Percentiles rank a stretch among this genome's conserved stretches.
Conservation (phyloP, 352 stramenopile species). For the Phytophthora sp. region DNA sequence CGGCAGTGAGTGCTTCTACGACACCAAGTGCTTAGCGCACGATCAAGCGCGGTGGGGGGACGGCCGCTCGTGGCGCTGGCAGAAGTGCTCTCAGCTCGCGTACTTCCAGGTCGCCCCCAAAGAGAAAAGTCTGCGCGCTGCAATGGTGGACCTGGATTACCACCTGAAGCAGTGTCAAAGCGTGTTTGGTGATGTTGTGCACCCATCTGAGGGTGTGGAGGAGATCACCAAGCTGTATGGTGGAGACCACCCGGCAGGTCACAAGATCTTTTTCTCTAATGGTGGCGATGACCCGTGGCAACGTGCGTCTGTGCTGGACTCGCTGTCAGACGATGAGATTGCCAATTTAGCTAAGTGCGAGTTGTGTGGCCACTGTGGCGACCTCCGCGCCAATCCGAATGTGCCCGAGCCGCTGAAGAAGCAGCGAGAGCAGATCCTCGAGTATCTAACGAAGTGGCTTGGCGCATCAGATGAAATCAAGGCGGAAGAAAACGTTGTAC, state of each 20-base stretch:
- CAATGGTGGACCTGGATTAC: slow-evolving; percentile 77
- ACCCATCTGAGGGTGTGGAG: slow-evolving; percentile 60
- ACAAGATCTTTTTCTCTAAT: slow-evolving; percentile 89
- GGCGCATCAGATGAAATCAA: slow-evolving; percentile 10
- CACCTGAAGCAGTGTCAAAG: slow-evolving; percentile 78
- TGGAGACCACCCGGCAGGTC: slow-evolving; percentile 65
- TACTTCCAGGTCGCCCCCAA: slow-evolving; percentile 86
- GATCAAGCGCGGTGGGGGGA: slow-evolving; percentile 66
- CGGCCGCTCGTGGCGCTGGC: slow-evolving; percentile 86
- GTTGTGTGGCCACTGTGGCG: slow-evolving; percentile 83
- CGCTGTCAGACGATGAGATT: slow-evolving; percentile 60
- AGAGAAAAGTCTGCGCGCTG: slow-evolving; percentile 63
- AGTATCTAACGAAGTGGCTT: slow-evolving; percentile 76
- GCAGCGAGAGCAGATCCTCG: slow-evolving; percentile 68
- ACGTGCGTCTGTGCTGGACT: slow-evolving; percentile 69
- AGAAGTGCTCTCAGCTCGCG: slow-evolving; percentile 87
- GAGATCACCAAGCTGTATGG: slow-evolving; percentile 79
- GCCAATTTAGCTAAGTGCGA: slow-evolving; percentile 80
- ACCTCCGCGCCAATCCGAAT: slow-evolving; percentile 57
- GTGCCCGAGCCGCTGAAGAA: slow-evolving; percentile 64
- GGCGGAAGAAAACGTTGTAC: slow-evolving; percentile 7
- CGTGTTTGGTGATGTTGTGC: slow-evolving; percentile 74
- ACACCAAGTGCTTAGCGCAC: slow-evolving; percentile 69
- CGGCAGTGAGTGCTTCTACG: slow-evolving; percentile 83
- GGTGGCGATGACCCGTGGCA: slow-evolving; percentile 88